Evolutionary conservation across 1,284 basidiomycete genomes (phyloP).

Genomic region (Coniferiporia sulphurascens): DNA sequence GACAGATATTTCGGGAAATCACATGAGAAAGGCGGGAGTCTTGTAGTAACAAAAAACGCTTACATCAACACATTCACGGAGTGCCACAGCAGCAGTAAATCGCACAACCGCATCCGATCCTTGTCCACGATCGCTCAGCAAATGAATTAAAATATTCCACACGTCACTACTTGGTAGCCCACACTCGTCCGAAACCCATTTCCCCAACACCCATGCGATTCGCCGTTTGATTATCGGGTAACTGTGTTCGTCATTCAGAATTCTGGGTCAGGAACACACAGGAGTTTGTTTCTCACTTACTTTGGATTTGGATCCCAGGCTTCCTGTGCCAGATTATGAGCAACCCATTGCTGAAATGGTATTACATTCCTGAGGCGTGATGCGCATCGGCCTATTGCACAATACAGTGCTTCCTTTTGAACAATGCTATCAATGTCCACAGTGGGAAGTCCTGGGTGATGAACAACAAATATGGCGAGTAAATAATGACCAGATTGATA

Average conservation of each 20-base stretch:
- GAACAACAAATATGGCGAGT: constrained; percentile 3
- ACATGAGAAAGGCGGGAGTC: background rate
- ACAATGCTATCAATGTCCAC: constrained; percentile 60
- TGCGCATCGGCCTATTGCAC: constrained; percentile 81
- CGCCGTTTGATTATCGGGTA: constrained; percentile 86
- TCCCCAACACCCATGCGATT: constrained; percentile 86
- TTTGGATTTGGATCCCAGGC: constrained; percentile 50
- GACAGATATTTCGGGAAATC: constrained; percentile 10
- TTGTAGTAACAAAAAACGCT: background rate
- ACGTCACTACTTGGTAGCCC: constrained; percentile 57
- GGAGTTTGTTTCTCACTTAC: constrained; percentile 32
- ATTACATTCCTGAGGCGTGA: constrained; percentile 58
- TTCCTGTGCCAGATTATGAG: constrained; percentile 52
- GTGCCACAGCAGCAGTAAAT: constrained; percentile 70
- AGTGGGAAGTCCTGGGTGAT: constrained; percentile 44
- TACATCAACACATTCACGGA: constrained; percentile 77
- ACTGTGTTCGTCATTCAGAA: constrained; percentile 33
- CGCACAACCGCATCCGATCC: constrained; percentile 80
- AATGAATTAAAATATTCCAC: constrained; percentile 77
- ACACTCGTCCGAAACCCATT: constrained; percentile 71
- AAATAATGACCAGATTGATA: background rate
- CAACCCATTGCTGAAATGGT: constrained; percentile 64
- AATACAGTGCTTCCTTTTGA: constrained; percentile 84
- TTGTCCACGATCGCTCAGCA: constrained; percentile 62
- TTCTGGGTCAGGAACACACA: background rate